Evolutionary conservation across 306 rosid species (phyloP), one percentile per base, ranked within the genome.

Genomic region (Cyclanthera cordifolia): DNA sequence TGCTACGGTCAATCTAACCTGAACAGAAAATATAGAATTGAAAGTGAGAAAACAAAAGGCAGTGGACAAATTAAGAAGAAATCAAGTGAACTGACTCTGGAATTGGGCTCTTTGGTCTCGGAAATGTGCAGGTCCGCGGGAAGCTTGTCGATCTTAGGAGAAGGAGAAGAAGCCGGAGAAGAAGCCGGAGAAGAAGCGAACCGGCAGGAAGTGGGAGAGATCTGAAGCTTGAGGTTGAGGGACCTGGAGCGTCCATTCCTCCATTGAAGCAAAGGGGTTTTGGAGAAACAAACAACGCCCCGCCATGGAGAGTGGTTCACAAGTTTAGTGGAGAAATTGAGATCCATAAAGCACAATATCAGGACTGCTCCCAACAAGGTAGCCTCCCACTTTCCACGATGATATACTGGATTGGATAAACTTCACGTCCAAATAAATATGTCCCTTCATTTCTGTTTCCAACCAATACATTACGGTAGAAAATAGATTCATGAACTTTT

Each of bases 1-100:
- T 69, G 87, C 84, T 28, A 93, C 85, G 25, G 79, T 83, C 86
- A 93, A 73, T 73, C 83, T 93, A 72, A 89, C 87, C 98, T 93
- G 88, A 84, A 64, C 11, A 64, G 12, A 56, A 6, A 1, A 56
- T 25, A 20, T 13, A 20, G 41, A 34, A 34, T 34, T 24, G 3
- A 55, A 57, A 6, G 11, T 14, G 21, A 8, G 3, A 19, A 67
- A 17, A 25, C 9, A 23, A 47, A 21, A 6, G n/a, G 6, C 17
- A 49, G 53, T 6, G 2, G 6, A 50, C 9, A 34, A 4, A 1
- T 27, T 46, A 3, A 12, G 14, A 14, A 48, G 16, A 48, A 4
- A 6, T 65, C 84, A n/a, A 50, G 19, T n/a, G 17, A 17, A 69
- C 84, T 76, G 70, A 87, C 96, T 54, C 83, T 86, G 80, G 94